phyloP scores from a whole-genome alignment of 768 basidiomycete species.

The Candolleomyces aberdarensis region DNA sequence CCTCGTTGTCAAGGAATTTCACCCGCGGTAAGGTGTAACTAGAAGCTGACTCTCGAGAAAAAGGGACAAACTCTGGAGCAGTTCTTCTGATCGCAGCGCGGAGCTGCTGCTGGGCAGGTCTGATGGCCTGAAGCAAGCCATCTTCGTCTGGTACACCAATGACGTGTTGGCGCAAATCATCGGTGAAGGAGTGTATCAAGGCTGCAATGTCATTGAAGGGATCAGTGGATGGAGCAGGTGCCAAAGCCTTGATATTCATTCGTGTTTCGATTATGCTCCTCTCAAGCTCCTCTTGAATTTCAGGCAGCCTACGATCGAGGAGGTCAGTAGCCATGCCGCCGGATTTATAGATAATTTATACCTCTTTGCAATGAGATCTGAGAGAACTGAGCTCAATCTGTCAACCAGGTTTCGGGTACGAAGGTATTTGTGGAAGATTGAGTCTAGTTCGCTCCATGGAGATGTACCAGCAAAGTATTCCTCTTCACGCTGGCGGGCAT shows the following conservation, averaged over 20 bases:
- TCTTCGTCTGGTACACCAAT: slow-evolving; percentile 50
- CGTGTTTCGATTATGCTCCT: slow-evolving; percentile 39
- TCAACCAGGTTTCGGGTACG: slow-evolving; percentile 56
- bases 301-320: slow-evolving; percentile 46
- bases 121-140: slow-evolving; percentile 57
- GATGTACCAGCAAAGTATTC: slow-evolving; percentile 49
- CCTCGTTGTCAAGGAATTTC: slow-evolving; percentile 18
- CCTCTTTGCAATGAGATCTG: slow-evolving; percentile 62
- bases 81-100: slow-evolving; percentile 45
- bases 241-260: slow-evolving; percentile 27
- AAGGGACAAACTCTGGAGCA: slow-evolving; percentile 58
- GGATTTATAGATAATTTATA: slow-evolving; percentile 40
- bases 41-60: slow-evolving; percentile 19
- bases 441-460: slow-evolving; percentile 56
- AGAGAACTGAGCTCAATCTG: slow-evolving; percentile 56
- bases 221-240: slow-evolving; percentile 52
- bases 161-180: slow-evolving; percentile 41
- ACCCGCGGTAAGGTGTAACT: slow-evolving; percentile 13
- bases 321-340: slow-evolving; percentile 32
- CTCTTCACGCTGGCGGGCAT: slow-evolving; percentile 57
- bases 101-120: slow-evolving; percentile 47
- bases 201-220: slow-evolving; percentile 53
- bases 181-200: slow-evolving; percentile 44
- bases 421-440: slow-evolving; percentile 47
- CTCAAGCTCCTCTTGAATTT: slow-evolving; percentile 58